Evolutionary conservation across 345 rosid species (phyloP).

Genomic region (Erucastrum elatum): DNA sequence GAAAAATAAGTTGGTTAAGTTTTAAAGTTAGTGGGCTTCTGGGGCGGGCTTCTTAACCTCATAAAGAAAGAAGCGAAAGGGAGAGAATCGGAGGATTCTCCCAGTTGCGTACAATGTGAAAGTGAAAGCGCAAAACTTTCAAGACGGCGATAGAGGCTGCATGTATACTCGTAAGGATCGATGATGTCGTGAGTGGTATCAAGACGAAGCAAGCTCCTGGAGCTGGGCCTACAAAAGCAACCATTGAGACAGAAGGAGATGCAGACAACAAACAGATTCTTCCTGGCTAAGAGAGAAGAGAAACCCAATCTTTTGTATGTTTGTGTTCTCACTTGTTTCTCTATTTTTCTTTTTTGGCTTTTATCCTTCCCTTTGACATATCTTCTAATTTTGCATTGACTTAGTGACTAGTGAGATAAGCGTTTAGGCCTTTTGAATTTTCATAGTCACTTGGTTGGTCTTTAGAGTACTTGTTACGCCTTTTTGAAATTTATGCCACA

Average conservation of each 20-base stretch:
- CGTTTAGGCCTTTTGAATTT: slow-evolving; percentile 14
- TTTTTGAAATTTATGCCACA: slow-evolving; percentile 20
- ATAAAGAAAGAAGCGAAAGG: too few species aligned
- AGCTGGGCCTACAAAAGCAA: slow-evolving; percentile 51
- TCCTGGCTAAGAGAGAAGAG: slow-evolving; percentile 79
- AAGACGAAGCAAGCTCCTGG: not conserved
- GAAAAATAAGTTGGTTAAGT: too few species aligned
- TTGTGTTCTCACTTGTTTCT: not conserved
- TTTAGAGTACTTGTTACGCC: slow-evolving; percentile 19
- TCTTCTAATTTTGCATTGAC: slow-evolving; percentile 12
- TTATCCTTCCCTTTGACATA: not conserved
- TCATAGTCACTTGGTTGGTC: slow-evolving; percentile 7
- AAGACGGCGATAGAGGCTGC: not conserved
- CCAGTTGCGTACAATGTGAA: too few species aligned
- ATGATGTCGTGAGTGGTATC: slow-evolving; percentile 74
- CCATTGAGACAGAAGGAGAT: slow-evolving; percentile 81
- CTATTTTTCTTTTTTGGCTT: not conserved
- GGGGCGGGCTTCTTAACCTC: too few species aligned
- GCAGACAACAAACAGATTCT: slow-evolving; percentile 85
- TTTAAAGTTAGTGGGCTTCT: too few species aligned
- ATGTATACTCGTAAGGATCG: slow-evolving; percentile 36
- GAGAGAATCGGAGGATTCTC: too few species aligned
- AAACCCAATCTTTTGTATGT: not conserved
- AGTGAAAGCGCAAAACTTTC: not conserved
- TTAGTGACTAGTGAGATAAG: not conserved